These are phyloP conservation scores for Epichloe festucae DNA, from an alignment of 2,329 filamentous ascomycete genomes.

Conservation along the genomic window DNA sequence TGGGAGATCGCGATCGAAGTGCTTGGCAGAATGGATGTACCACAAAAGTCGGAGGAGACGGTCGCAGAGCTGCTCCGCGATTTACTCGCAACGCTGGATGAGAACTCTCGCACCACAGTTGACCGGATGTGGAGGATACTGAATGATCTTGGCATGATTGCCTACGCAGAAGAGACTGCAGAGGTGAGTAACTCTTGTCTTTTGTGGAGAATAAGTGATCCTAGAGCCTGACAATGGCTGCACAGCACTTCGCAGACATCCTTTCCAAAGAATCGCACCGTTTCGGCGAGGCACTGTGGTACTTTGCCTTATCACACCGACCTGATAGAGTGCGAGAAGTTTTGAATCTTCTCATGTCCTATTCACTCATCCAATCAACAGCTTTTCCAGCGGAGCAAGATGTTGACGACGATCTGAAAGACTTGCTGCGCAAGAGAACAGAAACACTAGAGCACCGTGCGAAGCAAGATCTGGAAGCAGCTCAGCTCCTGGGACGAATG, in stretches of 20 bases:
- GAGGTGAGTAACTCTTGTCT: constrained; percentile 45
- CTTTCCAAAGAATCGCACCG: constrained; percentile 59
- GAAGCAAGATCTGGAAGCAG: constrained; percentile 65
- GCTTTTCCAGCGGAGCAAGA: constrained; percentile 61
- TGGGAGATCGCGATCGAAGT: constrained; percentile 86
- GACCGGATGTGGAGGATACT: constrained; percentile 74
- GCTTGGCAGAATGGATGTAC: constrained; percentile 67
- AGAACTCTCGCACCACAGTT: constrained; percentile 57
- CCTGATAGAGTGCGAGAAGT: constrained; percentile 70
- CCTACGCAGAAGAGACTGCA: constrained; percentile 68
- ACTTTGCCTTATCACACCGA: constrained; percentile 77
- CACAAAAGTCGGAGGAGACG: constrained; percentile 55
- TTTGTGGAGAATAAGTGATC: neutral
- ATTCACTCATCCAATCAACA: constrained; percentile 73
- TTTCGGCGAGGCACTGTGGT: constrained; percentile 79
- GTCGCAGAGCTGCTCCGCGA: constrained; percentile 60
- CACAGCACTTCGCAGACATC: constrained; percentile 61
- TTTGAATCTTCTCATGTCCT: constrained; percentile 73
- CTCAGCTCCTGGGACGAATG: constrained; percentile 69
- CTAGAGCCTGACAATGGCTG: constrained; percentile 14
- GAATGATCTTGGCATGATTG: constrained; percentile 62
- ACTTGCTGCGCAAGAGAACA: constrained; percentile 59
- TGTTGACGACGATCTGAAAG: constrained; percentile 58
- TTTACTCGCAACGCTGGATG: constrained; percentile 46
- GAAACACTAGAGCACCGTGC: constrained; percentile 59